Base-by-base conservation (phyloP, 139 green algal genomes). In the Chlamydomonas sphaeroides region DNA sequence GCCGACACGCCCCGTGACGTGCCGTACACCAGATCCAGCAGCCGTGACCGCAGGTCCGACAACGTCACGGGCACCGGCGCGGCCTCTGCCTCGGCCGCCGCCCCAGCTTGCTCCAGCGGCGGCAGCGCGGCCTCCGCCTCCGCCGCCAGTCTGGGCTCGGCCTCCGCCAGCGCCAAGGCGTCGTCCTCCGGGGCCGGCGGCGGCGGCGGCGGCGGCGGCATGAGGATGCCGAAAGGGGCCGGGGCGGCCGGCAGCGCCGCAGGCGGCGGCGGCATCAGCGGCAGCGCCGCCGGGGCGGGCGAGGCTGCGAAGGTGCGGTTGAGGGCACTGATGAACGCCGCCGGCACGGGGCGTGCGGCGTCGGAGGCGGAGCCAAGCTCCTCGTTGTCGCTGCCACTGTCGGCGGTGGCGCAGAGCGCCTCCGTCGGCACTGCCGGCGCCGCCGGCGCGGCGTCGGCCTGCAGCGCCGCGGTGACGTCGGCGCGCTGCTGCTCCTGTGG, bases 21-120 rank as follows among this genome's bases (percentile, higher is more conserved):
- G 57, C 84, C 89, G 67, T 92, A 93, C 25, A 93, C 66, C 26
- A 73, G 39, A 23, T 73, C 66, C 66, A 73, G 66, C 66, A 73
- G 39, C 38, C 11, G 39, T 7, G 39, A 53, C 39, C 45, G 45
- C 26, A 53, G 25, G 66, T 26, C 25, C 39, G n/a, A 17, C 63
- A 45, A 18, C 33, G 63, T 45, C 18, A n/a, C 35, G 63, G 59
- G 10, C 45, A 21, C 45, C 14, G n/a, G 11, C 30, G 30, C 59
- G n/a, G 56, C 23, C 23, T 6, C 56, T 21, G 56, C 15, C 23
- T 1, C 56, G 56, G 17, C 56, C 18, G 49, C 18, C 49, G 49
- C 25, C 18, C 18, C 18, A 2, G 18, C 49, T 17, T 56, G 18
- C n/a, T n/a, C n/a, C n/a, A n/a, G n/a, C n/a, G n/a, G n/a, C n/a